Evolutionary conservation across 1,284 basidiomycete species (phyloP), one percentile per base, ranked within the genome.

Genomic region (Termitomyces sp.): DNA sequence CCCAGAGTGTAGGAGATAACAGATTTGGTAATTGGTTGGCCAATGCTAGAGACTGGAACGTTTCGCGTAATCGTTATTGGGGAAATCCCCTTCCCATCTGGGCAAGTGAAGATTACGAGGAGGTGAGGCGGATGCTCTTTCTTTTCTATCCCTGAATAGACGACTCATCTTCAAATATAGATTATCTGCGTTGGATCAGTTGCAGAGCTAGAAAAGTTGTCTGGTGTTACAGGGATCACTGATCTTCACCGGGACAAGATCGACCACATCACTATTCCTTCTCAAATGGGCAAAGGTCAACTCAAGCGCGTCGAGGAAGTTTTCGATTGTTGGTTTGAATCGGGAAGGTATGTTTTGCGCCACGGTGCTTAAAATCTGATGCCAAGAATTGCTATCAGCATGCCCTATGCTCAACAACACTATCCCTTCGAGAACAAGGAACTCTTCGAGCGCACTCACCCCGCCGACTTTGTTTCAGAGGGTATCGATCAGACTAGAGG

Each of bases 321-420:
- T 30, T 99, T 99, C 69, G 97, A 99, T 70, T 99, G 97, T 69
- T 99, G 97, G 97, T 99, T 99, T 69, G 97, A 99, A 75, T 98
- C 96, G 6, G 97, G 97, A 72, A 93, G 90, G 92, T 92, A 78
- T 59, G 39, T 16, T 47, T 41, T 24, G 14, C 43, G 39, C 57
- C n/a, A 49, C 19, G 26, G 28, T 40, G 13, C 21, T 6, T 26
- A 37, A 6, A 28, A 37, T 9, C 7, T 37, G 1, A 37, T 45
- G 4, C 7, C 14, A 38, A 39, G 34, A 8, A n/a, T 30, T 21
- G 26, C 18, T 31, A 41, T 14, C 48, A 96, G 94, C 66, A 99
- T 99, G 97, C 97, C 97, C 3, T 99, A 97, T 66, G 97, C 95
- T 1, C 96, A 98, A 66, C 80, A 86, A 11, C 97, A 99, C 72